Base-by-base conservation (phyloP, 2,329 filamentous ascomycete species). In the Cercospora berteroae region DNA sequence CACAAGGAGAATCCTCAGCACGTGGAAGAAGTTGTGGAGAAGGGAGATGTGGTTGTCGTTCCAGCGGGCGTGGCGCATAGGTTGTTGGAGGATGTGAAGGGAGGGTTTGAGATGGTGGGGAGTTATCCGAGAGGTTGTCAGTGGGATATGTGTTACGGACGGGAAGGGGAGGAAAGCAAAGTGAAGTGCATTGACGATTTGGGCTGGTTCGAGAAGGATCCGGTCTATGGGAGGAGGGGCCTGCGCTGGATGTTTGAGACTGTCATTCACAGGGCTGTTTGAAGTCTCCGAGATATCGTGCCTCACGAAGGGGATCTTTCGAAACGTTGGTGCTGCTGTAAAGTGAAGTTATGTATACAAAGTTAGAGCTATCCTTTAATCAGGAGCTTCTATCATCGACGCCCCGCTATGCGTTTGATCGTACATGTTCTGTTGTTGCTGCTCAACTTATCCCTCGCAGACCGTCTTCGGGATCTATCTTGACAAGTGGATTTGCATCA, bases 81-180 rank as follows among this genome's bases (percentile, higher is more conserved):
- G 5, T 77, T 91, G 67, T 71, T 90, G 13, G 81, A 88, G 68
- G 87, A 90, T 74, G 62, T 84, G 20, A 78, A 80, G 18, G 81
- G 82, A 2, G 81, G 79, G 1, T 91, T 91, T 74, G 79, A 86
- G 74, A 90, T 91, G 88, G 85, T 91, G 0, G 89, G 89, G 0
- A 84, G 83, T 58, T 91, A 92, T 81, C 89, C 88, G 0, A 79
- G 71, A 25, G 84, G 83, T 0, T 80, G 79, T 64, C 82, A 77
- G 18, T 92, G 88, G 88, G 88, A 91, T 77, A 91, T 92, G 89
- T 91, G 89, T 72, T 90, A 91, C 79, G 89, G 89, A 1, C 81
- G 81, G 61, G 73, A 80, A 42, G 85, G 81, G 0, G 89, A 90
- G 74, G 84, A 86, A 73, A 75, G 77, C 6, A 85, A 85, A 72